These are phyloP conservation scores for Neonectria hederae DNA, from an alignment of 2,329 filamentous ascomycete genomes.

Conservation along the genomic window DNA sequence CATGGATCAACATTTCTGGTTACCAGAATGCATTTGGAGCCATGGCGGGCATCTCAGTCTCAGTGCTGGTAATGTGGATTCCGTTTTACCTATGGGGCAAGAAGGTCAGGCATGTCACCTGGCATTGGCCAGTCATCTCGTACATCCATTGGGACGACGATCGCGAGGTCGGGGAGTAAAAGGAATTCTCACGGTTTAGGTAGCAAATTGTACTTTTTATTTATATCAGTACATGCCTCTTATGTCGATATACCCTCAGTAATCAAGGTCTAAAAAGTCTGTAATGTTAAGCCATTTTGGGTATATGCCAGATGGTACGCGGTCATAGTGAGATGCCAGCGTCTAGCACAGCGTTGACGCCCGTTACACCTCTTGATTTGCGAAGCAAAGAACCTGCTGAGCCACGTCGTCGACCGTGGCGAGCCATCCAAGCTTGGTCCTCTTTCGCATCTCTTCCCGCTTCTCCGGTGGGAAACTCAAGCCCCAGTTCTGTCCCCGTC, in stretches of 20 bases:
- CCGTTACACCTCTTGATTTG: constrained; percentile 60
- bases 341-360: constrained; percentile 62
- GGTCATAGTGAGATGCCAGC: constrained; percentile 22
- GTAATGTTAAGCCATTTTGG: neutral
- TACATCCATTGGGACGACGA: constrained; percentile 61
- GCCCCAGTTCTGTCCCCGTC: constrained; percentile 66
- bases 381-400: constrained; percentile 61
- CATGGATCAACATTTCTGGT: constrained; percentile 61
- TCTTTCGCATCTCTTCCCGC: constrained; percentile 63
- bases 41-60: constrained; percentile 65
- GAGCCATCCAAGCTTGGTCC: constrained; percentile 67
- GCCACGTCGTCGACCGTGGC: constrained; percentile 64
- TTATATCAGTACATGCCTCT: constrained; percentile 3
- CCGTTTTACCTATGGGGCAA: constrained; percentile 64
- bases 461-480: constrained; percentile 65
- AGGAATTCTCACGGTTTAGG: neutral
- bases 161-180: constrained; percentile 64
- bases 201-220: neutral
- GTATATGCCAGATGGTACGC: neutral
- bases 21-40: constrained; percentile 62
- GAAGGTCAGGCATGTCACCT: constrained; percentile 56
- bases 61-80: constrained; percentile 57
- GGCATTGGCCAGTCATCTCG: constrained; percentile 58
- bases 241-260: constrained; percentile 10
- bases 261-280: neutral